A percentile compares a stretch with the other conserved stretches of the same genome.
Conservation (phyloP, 768 basidiomycete species). For the Suillus fuscotomentosus region DNA sequence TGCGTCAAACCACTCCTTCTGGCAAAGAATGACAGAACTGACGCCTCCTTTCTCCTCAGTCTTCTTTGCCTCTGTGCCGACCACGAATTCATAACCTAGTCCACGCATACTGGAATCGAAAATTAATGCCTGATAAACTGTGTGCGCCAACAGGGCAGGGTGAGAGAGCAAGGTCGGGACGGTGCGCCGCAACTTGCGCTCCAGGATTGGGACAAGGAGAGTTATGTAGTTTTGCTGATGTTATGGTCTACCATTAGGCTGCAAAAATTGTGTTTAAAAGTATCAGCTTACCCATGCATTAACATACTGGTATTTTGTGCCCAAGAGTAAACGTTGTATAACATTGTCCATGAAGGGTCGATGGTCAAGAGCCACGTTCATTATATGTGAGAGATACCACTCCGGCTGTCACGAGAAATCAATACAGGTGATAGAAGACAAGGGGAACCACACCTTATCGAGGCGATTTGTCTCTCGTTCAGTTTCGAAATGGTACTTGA, state of each 20-base stretch:
- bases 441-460: conserved; percentile 67
- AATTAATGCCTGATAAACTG: conserved; percentile 86
- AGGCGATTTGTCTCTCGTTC: conserved; percentile 83
- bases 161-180: conserved; percentile 71
- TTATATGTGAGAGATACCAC: conserved; percentile 93
- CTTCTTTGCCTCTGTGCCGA: conserved; percentile 22
- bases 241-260: conserved; percentile 5
- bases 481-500: conserved; percentile 94
- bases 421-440: neutral
- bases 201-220: conserved; percentile 74
- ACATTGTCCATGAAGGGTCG: conserved; percentile 72
- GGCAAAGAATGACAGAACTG: conserved; percentile 77
- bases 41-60: conserved; percentile 66
- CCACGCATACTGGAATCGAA: conserved; percentile 82
- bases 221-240: conserved; percentile 78
- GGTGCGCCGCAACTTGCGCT: conserved; percentile 72
- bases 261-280: neutral
- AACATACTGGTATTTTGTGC: conserved; percentile 60
- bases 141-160: conserved; percentile 90
- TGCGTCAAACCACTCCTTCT: conserved; percentile 84
- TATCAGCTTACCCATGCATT: conserved; percentile 68
- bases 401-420: conserved; percentile 65
- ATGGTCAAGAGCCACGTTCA: conserved; percentile 87
- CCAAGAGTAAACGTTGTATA: conserved; percentile 66
- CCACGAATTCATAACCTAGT: conserved; percentile 61